These are phyloP conservation scores for Artemisia argyi DNA, from an alignment of 129 eudicot species.

Conservation along the genomic window DNA sequence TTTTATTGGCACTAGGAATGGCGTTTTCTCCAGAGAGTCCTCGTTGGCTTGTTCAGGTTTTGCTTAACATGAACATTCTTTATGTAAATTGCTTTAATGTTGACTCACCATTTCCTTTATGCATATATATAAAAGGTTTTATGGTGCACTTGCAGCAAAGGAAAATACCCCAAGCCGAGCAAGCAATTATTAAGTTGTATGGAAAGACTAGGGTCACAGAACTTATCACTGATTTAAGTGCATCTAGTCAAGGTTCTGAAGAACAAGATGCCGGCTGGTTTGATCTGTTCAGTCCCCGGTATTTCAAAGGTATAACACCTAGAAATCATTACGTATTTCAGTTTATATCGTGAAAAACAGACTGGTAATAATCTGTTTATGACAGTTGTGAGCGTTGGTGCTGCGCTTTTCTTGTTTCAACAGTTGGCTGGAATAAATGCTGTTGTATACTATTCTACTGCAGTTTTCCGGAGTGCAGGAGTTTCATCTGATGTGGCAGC, in stretches of 20 bases:
- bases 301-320: conserved; percentile 66
- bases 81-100: neutral
- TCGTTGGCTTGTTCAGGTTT: conserved; percentile 93
- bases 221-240: conserved; percentile 65
- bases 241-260: conserved; percentile 57
- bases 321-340: neutral
- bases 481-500: conserved; percentile 95
- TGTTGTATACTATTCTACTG: conserved; percentile 87
- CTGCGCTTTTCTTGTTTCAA: conserved; percentile 87
- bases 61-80: neutral
- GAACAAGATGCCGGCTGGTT: conserved; percentile 96
- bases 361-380: conserved; percentile 3
- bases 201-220: conserved; percentile 85
- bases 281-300: conserved; percentile 86
- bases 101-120: conserved; percentile 1
- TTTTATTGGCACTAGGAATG: conserved; percentile 89
- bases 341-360: neutral
- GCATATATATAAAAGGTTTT: neutral
- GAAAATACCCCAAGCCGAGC: conserved; percentile 69
- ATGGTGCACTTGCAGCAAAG: conserved; percentile 63
- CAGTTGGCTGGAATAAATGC: conserved; percentile 98
- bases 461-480: conserved; percentile 92
- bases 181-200: conserved; percentile 54
- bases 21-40: conserved; percentile 95
- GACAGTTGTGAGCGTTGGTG: conserved; percentile 96